These are phyloP conservation scores for Candida sp. DNA, from an alignment of 1,139 yeast genomes.

Conservation along the genomic window DNA sequence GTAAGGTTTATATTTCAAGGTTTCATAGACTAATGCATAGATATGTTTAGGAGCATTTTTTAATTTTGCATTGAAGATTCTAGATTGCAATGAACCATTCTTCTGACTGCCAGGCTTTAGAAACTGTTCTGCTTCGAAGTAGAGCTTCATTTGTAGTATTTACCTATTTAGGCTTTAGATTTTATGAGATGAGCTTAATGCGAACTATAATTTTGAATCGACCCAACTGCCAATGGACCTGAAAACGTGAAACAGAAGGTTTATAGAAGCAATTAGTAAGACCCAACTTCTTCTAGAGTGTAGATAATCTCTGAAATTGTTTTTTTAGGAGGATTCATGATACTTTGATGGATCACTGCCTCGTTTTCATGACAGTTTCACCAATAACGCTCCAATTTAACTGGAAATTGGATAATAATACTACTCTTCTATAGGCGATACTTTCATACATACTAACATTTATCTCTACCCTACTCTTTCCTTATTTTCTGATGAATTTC, in stretches of 20 bases:
- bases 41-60: constrained; percentile 67
- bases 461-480: neutral
- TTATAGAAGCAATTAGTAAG: too few relatives aligned
- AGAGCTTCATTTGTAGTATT: constrained; percentile 46
- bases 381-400: neutral
- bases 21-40: constrained; percentile 77
- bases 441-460: too few relatives aligned
- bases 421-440: too few relatives aligned
- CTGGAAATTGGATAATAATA: neutral
- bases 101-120: constrained; percentile 18
- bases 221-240: too few relatives aligned
- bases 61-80: constrained; percentile 52
- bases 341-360: too few relatives aligned
- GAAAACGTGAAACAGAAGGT: too few relatives aligned
- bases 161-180: neutral
- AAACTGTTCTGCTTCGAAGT: constrained; percentile 58
- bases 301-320: too few relatives aligned
- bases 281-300: too few relatives aligned
- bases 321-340: too few relatives aligned
- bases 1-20: constrained; percentile 66
- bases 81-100: constrained; percentile 54
- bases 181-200: neutral
- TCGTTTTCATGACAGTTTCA: neutral
- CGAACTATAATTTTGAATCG: neutral
- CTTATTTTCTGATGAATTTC: neutral